These are phyloP conservation scores for Lyophyllum shimeji DNA, from an alignment of 768 basidiomycete genomes.

Conservation along the genomic window DNA sequence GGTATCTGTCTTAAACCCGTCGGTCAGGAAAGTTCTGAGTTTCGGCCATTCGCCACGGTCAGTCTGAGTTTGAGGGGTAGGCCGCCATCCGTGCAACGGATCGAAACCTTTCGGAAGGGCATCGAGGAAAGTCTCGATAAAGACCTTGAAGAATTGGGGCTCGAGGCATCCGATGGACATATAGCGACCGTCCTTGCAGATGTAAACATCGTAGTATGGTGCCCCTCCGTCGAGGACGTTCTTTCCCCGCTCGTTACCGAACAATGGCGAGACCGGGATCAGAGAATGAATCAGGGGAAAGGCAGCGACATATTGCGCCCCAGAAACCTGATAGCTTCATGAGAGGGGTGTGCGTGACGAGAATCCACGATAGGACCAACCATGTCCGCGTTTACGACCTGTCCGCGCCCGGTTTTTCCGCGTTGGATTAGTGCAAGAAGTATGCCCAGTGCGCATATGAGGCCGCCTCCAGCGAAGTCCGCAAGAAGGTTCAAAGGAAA, in stretches of 20 bases:
- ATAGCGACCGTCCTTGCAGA: conserved; percentile 69
- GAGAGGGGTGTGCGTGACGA: not conserved
- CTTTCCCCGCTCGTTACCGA: conserved; percentile 46
- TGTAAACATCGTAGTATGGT: conserved; percentile 76
- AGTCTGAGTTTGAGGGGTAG: conserved; percentile 43
- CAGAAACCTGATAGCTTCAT: conserved; percentile 59
- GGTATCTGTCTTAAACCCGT: conserved; percentile 60
- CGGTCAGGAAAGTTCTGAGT: conserved; percentile 53
- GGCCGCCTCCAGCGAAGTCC: conserved; percentile 82
- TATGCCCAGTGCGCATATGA: conserved; percentile 70
- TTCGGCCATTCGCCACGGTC: conserved; percentile 56
- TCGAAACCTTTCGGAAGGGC: conserved; percentile 47
- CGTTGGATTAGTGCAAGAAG: conserved; percentile 75
- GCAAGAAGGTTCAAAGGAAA: conserved; percentile 78
- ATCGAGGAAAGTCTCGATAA: conserved; percentile 53
- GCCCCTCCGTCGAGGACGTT: conserved; percentile 75
- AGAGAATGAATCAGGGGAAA: conserved; percentile 60
- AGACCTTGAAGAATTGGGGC: conserved; percentile 65
- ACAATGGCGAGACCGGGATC: conserved; percentile 32
- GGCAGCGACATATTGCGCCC: conserved; percentile 73
- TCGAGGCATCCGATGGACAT: conserved; percentile 80
- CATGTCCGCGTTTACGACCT: conserved; percentile 78
- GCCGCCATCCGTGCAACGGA: conserved; percentile 53
- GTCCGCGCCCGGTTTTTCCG: conserved; percentile 62
- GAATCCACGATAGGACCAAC: conserved; percentile 31